Percentiles rank a stretch among this genome's conserved stretches.
Conservation (phyloP, 2,329 filamentous ascomycete genomes). For the Trichothecium sympodiale region DNA sequence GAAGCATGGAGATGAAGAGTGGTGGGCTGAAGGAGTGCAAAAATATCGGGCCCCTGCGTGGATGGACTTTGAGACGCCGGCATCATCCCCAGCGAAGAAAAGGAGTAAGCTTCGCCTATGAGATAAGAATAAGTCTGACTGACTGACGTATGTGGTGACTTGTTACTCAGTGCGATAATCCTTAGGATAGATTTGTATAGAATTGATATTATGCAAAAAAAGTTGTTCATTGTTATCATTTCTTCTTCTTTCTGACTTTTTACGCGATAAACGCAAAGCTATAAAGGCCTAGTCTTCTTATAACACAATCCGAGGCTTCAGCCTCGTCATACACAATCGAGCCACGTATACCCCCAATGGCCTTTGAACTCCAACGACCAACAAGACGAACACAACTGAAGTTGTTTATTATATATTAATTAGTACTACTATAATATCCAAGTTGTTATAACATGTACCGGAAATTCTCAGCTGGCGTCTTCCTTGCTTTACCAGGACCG, state of each 20-base stretch:
- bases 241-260: neutral
- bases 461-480: conserved; percentile 19
- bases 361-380: too few relatives aligned
- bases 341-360: too few relatives aligned
- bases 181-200: too few relatives aligned
- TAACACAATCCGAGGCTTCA: too few relatives aligned
- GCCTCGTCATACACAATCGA: too few relatives aligned
- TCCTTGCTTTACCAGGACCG: conserved; percentile 14
- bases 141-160: too few relatives aligned
- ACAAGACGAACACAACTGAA: too few relatives aligned
- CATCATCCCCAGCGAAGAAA: neutral
- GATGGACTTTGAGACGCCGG: conserved; percentile 16
- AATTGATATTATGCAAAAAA: neutral
- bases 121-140: too few relatives aligned
- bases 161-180: too few relatives aligned
- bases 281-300: too few relatives aligned
- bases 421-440: neutral
- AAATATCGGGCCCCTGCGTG: conserved; percentile 20
- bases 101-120: neutral
- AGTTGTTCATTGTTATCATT: neutral
- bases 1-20: conserved; percentile 15
- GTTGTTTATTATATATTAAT: too few relatives aligned
- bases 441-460: conserved; percentile 35
- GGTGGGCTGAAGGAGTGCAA: conserved; percentile 24
- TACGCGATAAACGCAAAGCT: too few relatives aligned